Base-by-base conservation (phyloP, 495 filamentous ascomycete genomes). In the Lepraria neglecta region DNA sequence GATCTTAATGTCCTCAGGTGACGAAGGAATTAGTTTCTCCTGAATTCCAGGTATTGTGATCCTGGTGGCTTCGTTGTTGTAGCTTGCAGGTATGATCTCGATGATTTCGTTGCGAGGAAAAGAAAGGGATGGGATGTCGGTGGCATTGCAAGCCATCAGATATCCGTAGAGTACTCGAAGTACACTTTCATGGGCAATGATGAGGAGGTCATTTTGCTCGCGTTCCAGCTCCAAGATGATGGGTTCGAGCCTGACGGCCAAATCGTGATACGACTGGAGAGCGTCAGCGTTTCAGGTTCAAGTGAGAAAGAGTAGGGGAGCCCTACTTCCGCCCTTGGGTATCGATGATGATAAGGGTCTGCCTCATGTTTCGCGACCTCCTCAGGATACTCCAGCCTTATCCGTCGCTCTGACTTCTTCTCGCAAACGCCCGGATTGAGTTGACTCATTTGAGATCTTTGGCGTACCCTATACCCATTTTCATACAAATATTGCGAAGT, bases 101-200 rank as follows among this genome's bases (percentile, higher is more conserved):
- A 99, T 91, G 66, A 99, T 96, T 71, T 97, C 91, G 71, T 99
- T 87, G 11, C 95, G 87, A 12, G 94, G 92, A 69, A 99, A 99
- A 62, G 90, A 88, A 60, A 99, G 82, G 67, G 84, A 87, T 19
- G 95, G 95, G 63, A 99, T 99, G 67, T 95, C 91, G 65, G 84
- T 86, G n/a, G 95, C 92, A 73, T 90, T 91, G 75, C 95, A 97
- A 61, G 95, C 95, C 95, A 97, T 97, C 42, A 97, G 80, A 70
- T 99, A 99, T 14, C 92, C 92, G 69, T 97, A 99, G 28, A 99
- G 78, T 46, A 99, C 95, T 53, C 95, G 88, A 51, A 99, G 77
- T 14, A 99, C 95, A 62, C 88, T 92, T 73, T 99, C 95, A 69
- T 99, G 95, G 15, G 95, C 95, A 71, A 99, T 96, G 64, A 99